Evolutionary conservation across 495 filamentous ascomycete genomes (phyloP).

Genomic region (Chaetomium cochliodes): DNA sequence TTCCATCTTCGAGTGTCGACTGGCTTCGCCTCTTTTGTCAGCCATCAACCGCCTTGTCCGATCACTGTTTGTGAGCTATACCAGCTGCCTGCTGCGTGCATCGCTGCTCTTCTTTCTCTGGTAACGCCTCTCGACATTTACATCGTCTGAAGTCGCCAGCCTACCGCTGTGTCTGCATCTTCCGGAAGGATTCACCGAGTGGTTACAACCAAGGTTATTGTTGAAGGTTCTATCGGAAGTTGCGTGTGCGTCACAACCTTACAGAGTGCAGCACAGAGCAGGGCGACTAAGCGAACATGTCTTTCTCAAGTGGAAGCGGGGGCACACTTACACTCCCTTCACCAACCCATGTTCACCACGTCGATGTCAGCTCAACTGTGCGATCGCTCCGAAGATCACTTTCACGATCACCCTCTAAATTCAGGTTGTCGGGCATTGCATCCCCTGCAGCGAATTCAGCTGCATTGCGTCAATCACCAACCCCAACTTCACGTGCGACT

Average conservation of each 20-base stretch:
- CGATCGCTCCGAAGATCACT: constrained; percentile 78
- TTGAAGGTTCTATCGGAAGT: background rate
- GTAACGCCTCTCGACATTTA: too few species aligned
- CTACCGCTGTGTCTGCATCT: too few species aligned
- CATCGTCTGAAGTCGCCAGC: too few species aligned
- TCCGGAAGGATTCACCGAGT: too few species aligned
- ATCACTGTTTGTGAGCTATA: background rate
- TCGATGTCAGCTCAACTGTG: constrained; percentile 73
- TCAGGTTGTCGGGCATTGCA: constrained; percentile 52
- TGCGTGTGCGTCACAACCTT: background rate
- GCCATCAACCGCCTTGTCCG: constrained; percentile 9
- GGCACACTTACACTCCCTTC: constrained; percentile 80
- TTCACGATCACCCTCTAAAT: constrained; percentile 84
- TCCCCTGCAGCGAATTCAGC: constrained; percentile 14
- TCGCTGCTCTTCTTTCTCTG: too few species aligned
- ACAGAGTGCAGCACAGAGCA: background rate
- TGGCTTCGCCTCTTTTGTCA: constrained; percentile 24
- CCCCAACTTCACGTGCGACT: constrained; percentile 18
- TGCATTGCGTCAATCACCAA: constrained; percentile 22
- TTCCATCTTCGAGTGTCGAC: constrained; percentile 21
- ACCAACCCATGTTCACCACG: constrained; percentile 75
- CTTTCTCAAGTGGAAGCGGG: constrained; percentile 56
- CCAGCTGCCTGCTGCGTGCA: too few species aligned
- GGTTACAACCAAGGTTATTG: background rate
- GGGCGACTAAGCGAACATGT: constrained; percentile 29